Evolutionary conservation across 208 protist species (phyloP).

Genomic region (Acanthamoeba rhysodes): DNA sequence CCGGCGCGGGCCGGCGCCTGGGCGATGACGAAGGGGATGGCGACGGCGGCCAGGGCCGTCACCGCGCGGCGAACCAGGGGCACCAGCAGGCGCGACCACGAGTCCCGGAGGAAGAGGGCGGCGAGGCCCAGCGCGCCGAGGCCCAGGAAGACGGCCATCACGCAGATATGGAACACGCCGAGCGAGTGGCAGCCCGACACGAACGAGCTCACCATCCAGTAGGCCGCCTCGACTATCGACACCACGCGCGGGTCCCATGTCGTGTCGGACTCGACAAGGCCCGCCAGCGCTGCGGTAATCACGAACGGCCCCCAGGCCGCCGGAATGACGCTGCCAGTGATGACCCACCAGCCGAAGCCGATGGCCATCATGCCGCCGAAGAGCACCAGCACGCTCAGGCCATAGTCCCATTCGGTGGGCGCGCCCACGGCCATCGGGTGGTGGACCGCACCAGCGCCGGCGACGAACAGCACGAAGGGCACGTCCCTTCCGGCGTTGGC

Average conservation of each 20-base stretch:
- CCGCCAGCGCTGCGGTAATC: conserved; percentile 15
- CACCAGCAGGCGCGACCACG: not conserved
- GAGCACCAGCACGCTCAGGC: conserved; percentile 3
- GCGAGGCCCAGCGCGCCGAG: not conserved
- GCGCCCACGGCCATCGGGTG: not conserved
- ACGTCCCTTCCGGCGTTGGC: too few relatives aligned
- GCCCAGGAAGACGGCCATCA: conserved; percentile 22
- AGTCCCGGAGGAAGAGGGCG: not conserved
- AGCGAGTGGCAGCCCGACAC: not conserved
- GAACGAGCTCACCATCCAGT: conserved; percentile 52
- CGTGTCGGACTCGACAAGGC: not conserved
- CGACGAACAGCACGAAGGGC: conserved; percentile 22
- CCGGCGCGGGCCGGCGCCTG: conserved; percentile 18
- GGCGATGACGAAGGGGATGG: conserved; percentile 50
- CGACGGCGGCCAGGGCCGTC: not conserved
- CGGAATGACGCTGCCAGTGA: conserved; percentile 22
- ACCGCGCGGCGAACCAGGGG: not conserved
- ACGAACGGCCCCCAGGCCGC: conserved; percentile 12
- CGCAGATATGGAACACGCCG: not conserved
- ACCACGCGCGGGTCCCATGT: conserved; percentile 34
- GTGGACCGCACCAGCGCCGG: not conserved
- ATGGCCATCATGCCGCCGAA: not conserved
- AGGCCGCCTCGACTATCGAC: conserved; percentile 18
- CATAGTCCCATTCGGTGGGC: conserved; percentile 5
- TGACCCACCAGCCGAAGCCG: conserved; percentile 53